These are phyloP conservation scores for Daldinia vernicosa DNA, from an alignment of 495 filamentous ascomycete genomes.

Conservation along the genomic window DNA sequence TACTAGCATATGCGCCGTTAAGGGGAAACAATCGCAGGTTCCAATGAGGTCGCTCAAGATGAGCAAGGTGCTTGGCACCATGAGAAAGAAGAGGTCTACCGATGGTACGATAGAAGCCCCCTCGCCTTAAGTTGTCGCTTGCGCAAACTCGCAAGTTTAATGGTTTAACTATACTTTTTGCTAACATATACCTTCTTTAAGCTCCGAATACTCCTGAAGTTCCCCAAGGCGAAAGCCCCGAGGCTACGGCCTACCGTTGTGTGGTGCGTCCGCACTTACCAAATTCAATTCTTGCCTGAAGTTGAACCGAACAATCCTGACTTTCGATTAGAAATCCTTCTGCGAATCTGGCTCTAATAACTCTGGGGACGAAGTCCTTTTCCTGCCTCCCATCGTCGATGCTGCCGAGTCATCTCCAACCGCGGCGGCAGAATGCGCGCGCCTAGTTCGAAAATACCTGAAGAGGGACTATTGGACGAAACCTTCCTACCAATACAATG, in stretches of 20 bases:
- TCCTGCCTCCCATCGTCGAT: conserved; percentile 95
- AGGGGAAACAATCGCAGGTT: conserved; percentile 7
- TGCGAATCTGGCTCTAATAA: conserved; percentile 77
- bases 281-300: conserved; percentile 33
- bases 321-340: conserved; percentile 63
- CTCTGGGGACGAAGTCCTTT: conserved; percentile 85
- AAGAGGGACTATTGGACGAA: conserved; percentile 67
- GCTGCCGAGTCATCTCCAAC: conserved; percentile 88
- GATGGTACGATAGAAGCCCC: conserved; percentile 45
- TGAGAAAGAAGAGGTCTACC: conserved; percentile 54
- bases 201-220: conserved; percentile 41
- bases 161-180: conserved; percentile 20
- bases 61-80: conserved; percentile 64
- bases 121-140: background rate
- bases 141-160: background rate
- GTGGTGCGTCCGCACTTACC: conserved; percentile 52
- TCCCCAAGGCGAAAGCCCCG: conserved; percentile 60
- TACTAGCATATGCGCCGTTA: conserved; percentile 21
- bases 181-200: conserved; percentile 14
- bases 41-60: conserved; percentile 62
- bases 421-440: conserved; percentile 80
- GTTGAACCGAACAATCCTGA: conserved; percentile 32
- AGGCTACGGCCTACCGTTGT: conserved; percentile 63
- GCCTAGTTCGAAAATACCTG: conserved; percentile 82
- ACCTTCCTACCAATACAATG: conserved; percentile 88